phyloP scores from a whole-genome alignment of 805 yeast species.

The Wickerhamomyces pijperi region DNA sequence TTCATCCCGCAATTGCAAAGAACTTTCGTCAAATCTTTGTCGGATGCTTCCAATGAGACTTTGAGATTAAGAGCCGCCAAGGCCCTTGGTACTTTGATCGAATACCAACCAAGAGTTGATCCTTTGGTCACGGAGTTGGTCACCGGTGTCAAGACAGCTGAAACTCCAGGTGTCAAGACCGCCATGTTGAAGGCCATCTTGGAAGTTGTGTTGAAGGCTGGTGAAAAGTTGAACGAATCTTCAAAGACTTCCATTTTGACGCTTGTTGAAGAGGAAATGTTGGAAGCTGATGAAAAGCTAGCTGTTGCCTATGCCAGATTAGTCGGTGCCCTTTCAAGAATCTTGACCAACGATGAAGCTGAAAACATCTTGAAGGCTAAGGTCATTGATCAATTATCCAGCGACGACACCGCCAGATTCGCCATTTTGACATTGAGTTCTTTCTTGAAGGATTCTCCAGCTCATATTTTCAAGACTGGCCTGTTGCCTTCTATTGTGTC shows the following conservation, averaged over 20 bases:
- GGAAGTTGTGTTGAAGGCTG: slow-evolving; percentile 75
- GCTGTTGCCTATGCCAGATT: slow-evolving; percentile 71
- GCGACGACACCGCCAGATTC: slow-evolving; percentile 41
- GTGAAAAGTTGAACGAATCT: slow-evolving; percentile 61
- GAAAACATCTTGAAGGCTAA: slow-evolving; percentile 44
- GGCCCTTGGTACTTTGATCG: slow-evolving; percentile 81
- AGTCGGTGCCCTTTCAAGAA: slow-evolving; percentile 66
- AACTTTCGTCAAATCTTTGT: slow-evolving; percentile 85
- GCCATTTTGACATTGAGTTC: slow-evolving; percentile 68
- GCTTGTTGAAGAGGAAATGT: slow-evolving; percentile 63
- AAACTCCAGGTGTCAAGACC: slow-evolving; percentile 63
- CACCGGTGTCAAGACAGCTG: slow-evolving; percentile 55
- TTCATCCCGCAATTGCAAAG: slow-evolving; percentile 96
- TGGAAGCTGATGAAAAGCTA: slow-evolving; percentile 42
- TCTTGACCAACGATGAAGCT: slow-evolving; percentile 56
- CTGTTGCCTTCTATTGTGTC: slow-evolving; percentile 36
- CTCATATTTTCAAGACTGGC: slow-evolving; percentile 43
- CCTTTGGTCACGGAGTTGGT: slow-evolving; percentile 81
- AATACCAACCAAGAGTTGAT: slow-evolving; percentile 87
- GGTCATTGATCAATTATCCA: slow-evolving; percentile 35
- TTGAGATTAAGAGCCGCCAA: slow-evolving; percentile 78
- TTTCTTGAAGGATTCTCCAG: slow-evolving; percentile 68
- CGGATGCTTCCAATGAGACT: slow-evolving; percentile 63
- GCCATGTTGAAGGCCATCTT: slow-evolving; percentile 79
- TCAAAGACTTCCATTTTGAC: slow-evolving; percentile 60